A percentile compares a stretch with the other conserved stretches of the same genome.
Evolutionary conservation across 2,329 filamentous ascomycete genomes (phyloP).

Genomic region (Mycocentrospora acerina): DNA sequence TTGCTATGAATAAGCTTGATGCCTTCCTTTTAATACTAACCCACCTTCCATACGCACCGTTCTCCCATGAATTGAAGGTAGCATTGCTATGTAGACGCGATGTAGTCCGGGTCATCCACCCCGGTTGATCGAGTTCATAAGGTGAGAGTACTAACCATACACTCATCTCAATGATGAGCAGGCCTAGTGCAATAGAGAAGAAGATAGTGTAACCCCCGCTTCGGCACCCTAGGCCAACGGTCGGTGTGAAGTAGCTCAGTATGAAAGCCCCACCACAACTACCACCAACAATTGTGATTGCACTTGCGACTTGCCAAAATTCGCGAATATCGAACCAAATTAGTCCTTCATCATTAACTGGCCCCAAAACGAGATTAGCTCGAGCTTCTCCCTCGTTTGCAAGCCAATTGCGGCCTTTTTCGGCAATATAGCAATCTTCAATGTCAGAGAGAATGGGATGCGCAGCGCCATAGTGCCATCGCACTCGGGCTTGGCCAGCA

Average conservation of each 20-base stretch:
- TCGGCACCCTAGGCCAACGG: constrained; percentile 47
- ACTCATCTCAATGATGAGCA: constrained; percentile 43
- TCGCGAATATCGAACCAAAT: constrained; percentile 49
- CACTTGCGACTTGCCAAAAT: constrained; percentile 45
- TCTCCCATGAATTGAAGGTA: constrained; percentile 10
- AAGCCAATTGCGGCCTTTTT: constrained; percentile 45
- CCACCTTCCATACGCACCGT: constrained; percentile 9
- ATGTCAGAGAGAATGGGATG: constrained; percentile 48
- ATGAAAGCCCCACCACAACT: constrained; percentile 44
- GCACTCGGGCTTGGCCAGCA: constrained; percentile 33
- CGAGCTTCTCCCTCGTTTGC: constrained; percentile 34
- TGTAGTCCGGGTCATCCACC: constrained; percentile 8
- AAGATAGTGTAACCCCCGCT: constrained; percentile 50
- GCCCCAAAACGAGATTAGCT: constrained; percentile 39
- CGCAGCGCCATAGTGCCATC: constrained; percentile 46
- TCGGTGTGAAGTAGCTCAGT: constrained; percentile 49
- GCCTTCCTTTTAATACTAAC: constrained; percentile 7
- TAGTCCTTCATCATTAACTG: constrained; percentile 37
- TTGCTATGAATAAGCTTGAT: constrained; percentile 5
- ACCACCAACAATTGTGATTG: constrained; percentile 40
- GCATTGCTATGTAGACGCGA: constrained; percentile 17
- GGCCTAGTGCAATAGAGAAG: constrained; percentile 28
- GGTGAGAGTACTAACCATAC: constrained; percentile 37
- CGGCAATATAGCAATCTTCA: constrained; percentile 44
- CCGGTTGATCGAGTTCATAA: constrained; percentile 15